Evolutionary conservation across 139 green algal genomes (phyloP).

Genomic region (Tetraselmis chui): DNA sequence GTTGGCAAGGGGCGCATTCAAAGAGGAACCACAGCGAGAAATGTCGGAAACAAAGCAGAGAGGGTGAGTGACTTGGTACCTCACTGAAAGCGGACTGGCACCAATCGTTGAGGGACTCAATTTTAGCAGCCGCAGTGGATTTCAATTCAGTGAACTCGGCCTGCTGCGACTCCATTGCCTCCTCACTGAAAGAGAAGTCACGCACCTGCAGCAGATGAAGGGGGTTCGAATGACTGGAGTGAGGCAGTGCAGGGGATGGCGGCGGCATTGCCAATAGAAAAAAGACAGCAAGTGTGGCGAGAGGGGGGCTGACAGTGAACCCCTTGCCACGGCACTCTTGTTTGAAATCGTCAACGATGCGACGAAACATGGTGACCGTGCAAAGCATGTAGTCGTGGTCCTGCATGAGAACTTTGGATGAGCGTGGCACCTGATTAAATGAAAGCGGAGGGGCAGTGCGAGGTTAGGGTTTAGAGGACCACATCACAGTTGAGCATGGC

Average conservation of each 20-base stretch:
- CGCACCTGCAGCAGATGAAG: conserved; percentile 31
- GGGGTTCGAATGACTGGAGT: too few relatives aligned
- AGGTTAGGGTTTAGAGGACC: too few relatives aligned
- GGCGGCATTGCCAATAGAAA: too few relatives aligned
- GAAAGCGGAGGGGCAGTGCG: too few relatives aligned
- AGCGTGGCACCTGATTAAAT: conserved; percentile 75
- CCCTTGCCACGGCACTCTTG: conserved; percentile 30
- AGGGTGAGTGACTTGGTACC: too few relatives aligned
- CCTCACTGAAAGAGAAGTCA: conserved; percentile 31
- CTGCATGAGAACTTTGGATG: conserved; percentile 59
- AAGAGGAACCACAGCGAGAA: too few relatives aligned
- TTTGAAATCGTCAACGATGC: conserved; percentile 91
- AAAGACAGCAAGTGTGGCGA: too few relatives aligned
- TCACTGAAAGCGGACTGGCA: conserved; percentile 83
- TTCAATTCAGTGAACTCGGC: conserved; percentile 31
- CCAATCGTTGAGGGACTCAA: conserved; percentile 71
- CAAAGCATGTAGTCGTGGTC: conserved; percentile 88
- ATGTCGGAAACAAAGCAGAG: too few relatives aligned
- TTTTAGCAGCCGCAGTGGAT: conserved; percentile 47
- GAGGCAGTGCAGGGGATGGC: too few relatives aligned
- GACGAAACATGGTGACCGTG: conserved; percentile 81
- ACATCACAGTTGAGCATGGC: too few relatives aligned
- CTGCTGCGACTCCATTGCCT: conserved; percentile 40
- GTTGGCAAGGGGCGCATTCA: too few relatives aligned
- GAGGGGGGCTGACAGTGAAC: neutral